phyloP scores from a whole-genome alignment of 768 basidiomycete species.

The Pleurotus platypus region DNA sequence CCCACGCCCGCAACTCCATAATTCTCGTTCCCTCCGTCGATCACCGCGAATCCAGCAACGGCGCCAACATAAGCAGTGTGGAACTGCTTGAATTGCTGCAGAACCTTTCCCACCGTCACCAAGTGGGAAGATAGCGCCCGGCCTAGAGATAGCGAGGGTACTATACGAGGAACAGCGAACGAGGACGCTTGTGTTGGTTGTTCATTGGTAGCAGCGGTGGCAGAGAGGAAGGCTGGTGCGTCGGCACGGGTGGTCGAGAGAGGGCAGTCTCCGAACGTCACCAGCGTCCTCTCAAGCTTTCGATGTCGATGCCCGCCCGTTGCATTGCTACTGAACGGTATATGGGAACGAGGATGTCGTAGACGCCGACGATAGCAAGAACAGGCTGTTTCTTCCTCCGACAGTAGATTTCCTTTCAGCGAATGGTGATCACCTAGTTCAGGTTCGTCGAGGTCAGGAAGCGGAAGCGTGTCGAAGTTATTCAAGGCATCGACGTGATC shows the following conservation, averaged over 20 bases:
- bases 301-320: not conserved
- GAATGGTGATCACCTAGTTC: too few species aligned
- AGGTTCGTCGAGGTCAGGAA: not conserved
- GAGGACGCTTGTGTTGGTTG: too few species aligned
- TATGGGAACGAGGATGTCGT: too few species aligned
- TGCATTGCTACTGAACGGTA: too few species aligned
- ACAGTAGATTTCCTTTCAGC: too few species aligned
- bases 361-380: too few species aligned
- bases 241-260: not conserved
- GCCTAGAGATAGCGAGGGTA: too few species aligned
- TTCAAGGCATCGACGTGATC: not conserved
- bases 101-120: not conserved
- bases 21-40: too few species aligned
- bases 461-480: not conserved
- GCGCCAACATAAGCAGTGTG: not conserved
- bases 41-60: not conserved
- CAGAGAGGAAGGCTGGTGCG: not conserved
- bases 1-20: too few species aligned
- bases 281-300: not conserved
- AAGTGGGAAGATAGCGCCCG: not conserved
- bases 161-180: too few species aligned
- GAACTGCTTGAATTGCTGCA: slow-evolving; percentile 1
- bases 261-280: not conserved
- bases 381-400: too few species aligned
- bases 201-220: not conserved